Evolutionary conservation across 2,329 filamentous ascomycete species (phyloP).

Genomic region (Trichoderma sp.): DNA sequence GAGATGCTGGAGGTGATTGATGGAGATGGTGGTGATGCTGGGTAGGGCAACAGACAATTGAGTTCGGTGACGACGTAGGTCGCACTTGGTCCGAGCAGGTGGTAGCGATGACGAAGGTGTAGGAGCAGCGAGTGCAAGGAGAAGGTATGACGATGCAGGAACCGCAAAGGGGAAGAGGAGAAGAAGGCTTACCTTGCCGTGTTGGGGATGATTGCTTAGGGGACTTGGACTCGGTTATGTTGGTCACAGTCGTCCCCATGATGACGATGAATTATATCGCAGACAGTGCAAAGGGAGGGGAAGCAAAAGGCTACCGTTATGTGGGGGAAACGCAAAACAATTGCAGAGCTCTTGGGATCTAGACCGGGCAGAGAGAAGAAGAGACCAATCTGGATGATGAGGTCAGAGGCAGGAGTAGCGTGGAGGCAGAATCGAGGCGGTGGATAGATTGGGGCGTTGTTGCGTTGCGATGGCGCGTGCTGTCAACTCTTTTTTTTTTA

Average conservation of each 20-base stretch:
- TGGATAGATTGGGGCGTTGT: conserved; percentile 14
- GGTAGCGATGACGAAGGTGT: conserved; percentile 23
- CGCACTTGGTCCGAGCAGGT: conserved; percentile 10
- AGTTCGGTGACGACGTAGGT: background rate
- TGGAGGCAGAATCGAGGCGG: conserved; percentile 24
- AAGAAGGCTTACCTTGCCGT: conserved; percentile 42
- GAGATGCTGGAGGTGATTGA: background rate
- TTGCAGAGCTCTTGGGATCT: conserved; percentile 1
- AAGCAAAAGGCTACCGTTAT: conserved; percentile 28
- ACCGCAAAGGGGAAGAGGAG: conserved; percentile 20
- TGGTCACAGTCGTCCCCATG: conserved; percentile 47
- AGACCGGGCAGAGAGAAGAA: conserved; percentile 22
- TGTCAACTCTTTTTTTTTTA: conserved; percentile 7
- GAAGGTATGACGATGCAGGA: conserved; percentile 23
- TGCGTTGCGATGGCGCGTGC: conserved; percentile 16
- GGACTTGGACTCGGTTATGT: conserved; percentile 48
- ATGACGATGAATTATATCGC: conserved; percentile 47
- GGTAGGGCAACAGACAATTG: conserved; percentile 5
- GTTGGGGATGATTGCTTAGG: conserved; percentile 46
- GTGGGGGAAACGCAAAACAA: conserved; percentile 31
- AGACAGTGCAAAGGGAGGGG: conserved; percentile 21
- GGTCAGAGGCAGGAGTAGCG: conserved; percentile 37
- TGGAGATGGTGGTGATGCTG: background rate
- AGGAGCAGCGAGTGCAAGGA: conserved; percentile 16
- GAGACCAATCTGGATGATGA: conserved; percentile 37